Percentiles rank a stretch among this genome's conserved stretches.
phyloP scores from a whole-genome alignment of 2,329 filamentous ascomycete genomes.

The Fusarium foetens region DNA sequence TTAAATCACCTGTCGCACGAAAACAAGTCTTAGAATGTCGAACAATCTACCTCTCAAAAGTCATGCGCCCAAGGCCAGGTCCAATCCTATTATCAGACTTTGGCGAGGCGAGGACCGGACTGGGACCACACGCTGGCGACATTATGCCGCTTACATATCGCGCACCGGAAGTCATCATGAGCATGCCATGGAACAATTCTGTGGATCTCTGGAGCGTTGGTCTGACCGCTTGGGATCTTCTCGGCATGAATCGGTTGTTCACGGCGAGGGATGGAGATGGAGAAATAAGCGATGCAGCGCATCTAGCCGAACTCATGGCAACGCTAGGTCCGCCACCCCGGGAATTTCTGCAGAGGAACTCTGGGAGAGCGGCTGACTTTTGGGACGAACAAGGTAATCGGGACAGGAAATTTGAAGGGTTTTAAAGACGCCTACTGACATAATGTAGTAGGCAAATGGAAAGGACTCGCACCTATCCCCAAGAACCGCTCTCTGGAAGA shows the following conservation, averaged over 20 bases:
- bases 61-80: conserved; percentile 40
- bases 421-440: neutral
- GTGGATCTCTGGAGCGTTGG: conserved; percentile 47
- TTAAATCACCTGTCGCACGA: conserved; percentile 40
- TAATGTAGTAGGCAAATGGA: conserved; percentile 30
- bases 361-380: conserved; percentile 28
- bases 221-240: conserved; percentile 43
- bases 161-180: conserved; percentile 41
- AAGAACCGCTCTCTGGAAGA: conserved; percentile 31
- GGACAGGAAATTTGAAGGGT: too few species aligned
- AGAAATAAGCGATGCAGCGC: conserved; percentile 34
- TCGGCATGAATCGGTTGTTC: conserved; percentile 36
- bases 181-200: conserved; percentile 39
- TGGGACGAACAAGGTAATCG: conserved; percentile 41
- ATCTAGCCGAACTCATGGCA: conserved; percentile 41
- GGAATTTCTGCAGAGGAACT: conserved; percentile 28
- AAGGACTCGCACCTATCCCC: conserved; percentile 35
- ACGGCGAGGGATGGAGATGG: conserved; percentile 33
- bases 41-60: conserved; percentile 39
- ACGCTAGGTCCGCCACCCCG: conserved; percentile 37
- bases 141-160: conserved; percentile 44
- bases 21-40: conserved; percentile 28
- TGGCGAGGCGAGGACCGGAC: conserved; percentile 41
- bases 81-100: conserved; percentile 46
- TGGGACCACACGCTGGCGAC: conserved; percentile 42